Evolutionary conservation across 176 grass and related monocot genomes (phyloP).

Genomic region (Oropetium thomaeum): DNA sequence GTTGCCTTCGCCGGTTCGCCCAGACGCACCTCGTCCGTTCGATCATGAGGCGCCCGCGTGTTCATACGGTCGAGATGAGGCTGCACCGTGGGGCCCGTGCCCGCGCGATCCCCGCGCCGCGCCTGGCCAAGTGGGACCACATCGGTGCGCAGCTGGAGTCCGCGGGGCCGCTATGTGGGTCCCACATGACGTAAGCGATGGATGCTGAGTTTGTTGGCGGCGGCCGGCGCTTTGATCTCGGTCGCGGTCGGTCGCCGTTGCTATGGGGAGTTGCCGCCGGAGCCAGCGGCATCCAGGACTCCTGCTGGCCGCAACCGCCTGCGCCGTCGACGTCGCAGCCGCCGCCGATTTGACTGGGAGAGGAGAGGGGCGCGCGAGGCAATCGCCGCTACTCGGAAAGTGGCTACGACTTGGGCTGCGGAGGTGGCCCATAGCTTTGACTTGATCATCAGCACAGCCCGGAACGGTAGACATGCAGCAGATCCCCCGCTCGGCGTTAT

Average conservation of each 20-base stretch:
- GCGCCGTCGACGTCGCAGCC: no score
- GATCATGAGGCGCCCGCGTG: background rate
- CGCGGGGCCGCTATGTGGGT: background rate
- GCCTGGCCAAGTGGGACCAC: background rate
- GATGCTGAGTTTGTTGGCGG: background rate
- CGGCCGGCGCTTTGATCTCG: background rate
- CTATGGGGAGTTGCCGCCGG: background rate
- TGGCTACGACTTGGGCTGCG: no score
- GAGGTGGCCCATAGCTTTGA: no score
- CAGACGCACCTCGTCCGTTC: background rate
- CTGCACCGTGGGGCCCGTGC: background rate
- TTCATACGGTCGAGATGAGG: conserved; percentile 12
- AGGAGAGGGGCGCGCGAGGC: no score
- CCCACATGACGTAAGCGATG: background rate
- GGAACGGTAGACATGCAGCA: no score
- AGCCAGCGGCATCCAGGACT: background rate
- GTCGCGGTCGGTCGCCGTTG: no score
- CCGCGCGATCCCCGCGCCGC: background rate
- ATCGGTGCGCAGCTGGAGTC: background rate
- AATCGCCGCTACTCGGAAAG: no score
- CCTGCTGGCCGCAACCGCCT: background rate
- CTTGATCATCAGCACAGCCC: no score
- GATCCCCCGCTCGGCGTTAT: no score
- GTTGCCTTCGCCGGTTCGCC: background rate
- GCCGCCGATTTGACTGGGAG: background rate